Evolutionary conservation across 2,329 filamentous ascomycete genomes (phyloP).

Genomic region (Colletotrichum shisoi): DNA sequence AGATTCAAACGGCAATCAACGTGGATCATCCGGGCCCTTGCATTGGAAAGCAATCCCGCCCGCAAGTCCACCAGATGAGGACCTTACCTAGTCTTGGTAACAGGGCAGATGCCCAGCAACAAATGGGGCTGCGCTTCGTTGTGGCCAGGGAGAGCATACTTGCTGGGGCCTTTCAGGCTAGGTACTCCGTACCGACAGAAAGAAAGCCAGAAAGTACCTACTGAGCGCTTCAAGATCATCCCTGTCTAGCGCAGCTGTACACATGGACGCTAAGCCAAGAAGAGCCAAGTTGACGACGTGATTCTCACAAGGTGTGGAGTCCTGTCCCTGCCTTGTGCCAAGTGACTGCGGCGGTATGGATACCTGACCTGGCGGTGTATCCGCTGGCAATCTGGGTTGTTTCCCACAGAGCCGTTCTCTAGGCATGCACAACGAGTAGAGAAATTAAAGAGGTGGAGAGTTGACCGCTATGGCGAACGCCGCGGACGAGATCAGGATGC

Average conservation of each 20-base stretch:
- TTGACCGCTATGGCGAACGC: background rate
- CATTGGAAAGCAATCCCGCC: slow-evolving; percentile 23
- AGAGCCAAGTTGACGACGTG: slow-evolving; percentile 28
- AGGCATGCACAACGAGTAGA: background rate
- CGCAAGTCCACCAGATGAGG: slow-evolving; percentile 6
- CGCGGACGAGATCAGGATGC: background rate
- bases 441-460: background rate
- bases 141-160: slow-evolving; percentile 9
- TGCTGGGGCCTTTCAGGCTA: background rate
- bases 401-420: background rate
- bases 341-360: slow-evolving; percentile 23
- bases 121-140: slow-evolving; percentile 16
- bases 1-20: slow-evolving; percentile 14
- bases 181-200: slow-evolving; percentile 10
- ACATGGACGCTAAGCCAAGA: slow-evolving; percentile 39
- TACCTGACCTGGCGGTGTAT: slow-evolving; percentile 31
- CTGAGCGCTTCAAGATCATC: slow-evolving; percentile 39
- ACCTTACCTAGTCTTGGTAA: slow-evolving; percentile 14
- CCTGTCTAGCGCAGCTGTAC: slow-evolving; percentile 43
- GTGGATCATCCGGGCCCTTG: slow-evolving; percentile 30
- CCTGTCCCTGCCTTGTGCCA: slow-evolving; percentile 30
- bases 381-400: slow-evolving; percentile 6
- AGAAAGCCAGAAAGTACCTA: background rate
- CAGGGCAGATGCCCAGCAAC: slow-evolving; percentile 18
- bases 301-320: slow-evolving; percentile 31